Conservation (phyloP, 2,329 filamentous ascomycete genomes). For the Aspergillus brunneoviolaceus region DNA sequence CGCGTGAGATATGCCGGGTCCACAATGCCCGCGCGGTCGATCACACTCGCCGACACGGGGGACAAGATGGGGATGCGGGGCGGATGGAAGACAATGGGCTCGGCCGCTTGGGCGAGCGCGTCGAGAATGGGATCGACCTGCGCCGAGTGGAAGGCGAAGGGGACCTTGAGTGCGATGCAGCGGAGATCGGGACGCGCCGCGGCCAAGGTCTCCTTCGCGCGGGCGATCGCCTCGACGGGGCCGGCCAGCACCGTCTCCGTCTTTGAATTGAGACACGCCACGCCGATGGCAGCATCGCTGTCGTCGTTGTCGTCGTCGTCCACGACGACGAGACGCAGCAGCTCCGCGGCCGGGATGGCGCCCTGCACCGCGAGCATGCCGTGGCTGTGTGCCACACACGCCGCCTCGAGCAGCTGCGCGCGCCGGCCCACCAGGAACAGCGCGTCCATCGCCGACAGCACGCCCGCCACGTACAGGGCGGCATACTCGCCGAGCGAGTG, state of each 20-base stretch:
- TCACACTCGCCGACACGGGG: slow-evolving; percentile 53
- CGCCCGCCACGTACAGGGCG: slow-evolving; percentile 34
- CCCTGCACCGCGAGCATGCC: slow-evolving; percentile 61
- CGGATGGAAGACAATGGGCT: slow-evolving; percentile 54
- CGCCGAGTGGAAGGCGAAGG: slow-evolving; percentile 53
- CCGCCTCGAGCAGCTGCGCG: slow-evolving; percentile 63
- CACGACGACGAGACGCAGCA: slow-evolving; percentile 40
- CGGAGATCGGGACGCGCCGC: slow-evolving; percentile 52
- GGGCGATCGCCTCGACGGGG: slow-evolving; percentile 56
- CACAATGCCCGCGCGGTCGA: too few relatives aligned
- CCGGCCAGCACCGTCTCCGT: slow-evolving; percentile 67
- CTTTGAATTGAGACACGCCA: slow-evolving; percentile 18
- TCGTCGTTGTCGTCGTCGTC: too few relatives aligned
- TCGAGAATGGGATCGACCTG: slow-evolving; percentile 22
- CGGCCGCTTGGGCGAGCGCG: slow-evolving; percentile 13
- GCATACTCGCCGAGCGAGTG: slow-evolving; percentile 44
- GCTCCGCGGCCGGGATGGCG: slow-evolving; percentile 29
- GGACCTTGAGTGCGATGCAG: slow-evolving; percentile 62
- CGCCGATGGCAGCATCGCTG: slow-evolving; percentile 29
- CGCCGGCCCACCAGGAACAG: slow-evolving; percentile 69
- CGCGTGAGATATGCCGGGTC: slow-evolving; percentile 66
- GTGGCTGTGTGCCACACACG: slow-evolving; percentile 66
- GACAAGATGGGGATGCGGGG: slow-evolving; percentile 66
- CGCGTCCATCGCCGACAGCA: slow-evolving; percentile 36
- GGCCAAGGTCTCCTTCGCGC: slow-evolving; percentile 45